Percentiles rank a stretch among this genome's conserved stretches.
phyloP scores from a whole-genome alignment of 345 rosid species.

The Acer campestre region DNA sequence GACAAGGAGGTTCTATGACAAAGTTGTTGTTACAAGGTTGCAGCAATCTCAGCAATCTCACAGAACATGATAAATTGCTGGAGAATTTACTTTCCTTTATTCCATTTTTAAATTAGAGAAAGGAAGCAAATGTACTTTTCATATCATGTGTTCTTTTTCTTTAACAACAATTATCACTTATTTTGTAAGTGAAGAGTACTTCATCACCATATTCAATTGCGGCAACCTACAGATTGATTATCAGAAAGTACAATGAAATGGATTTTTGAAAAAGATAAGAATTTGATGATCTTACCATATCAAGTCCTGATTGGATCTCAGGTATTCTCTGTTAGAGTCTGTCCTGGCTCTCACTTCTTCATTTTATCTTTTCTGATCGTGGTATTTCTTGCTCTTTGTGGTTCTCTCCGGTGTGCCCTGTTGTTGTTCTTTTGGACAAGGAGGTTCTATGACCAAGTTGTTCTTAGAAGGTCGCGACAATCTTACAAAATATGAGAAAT shows the following conservation, averaged over 20 bases:
- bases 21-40: slow-evolving; percentile 50
- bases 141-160: too few species aligned
- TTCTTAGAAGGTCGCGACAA: slow-evolving; percentile 30
- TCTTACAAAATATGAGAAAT: not conserved
- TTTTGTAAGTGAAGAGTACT: too few species aligned
- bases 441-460: slow-evolving; percentile 35
- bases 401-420: slow-evolving; percentile 41
- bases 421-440: slow-evolving; percentile 42
- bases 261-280: too few species aligned
- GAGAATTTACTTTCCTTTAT: too few species aligned
- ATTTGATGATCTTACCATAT: too few species aligned
- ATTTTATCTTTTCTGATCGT: slow-evolving; percentile 47
- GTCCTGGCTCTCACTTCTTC: slow-evolving; percentile 50
- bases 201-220: too few species aligned
- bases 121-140: too few species aligned
- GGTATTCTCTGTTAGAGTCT: slow-evolving; percentile 51
- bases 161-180: too few species aligned
- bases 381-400: slow-evolving; percentile 42
- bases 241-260: too few species aligned
- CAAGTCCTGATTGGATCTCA: too few species aligned
- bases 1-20: slow-evolving; percentile 62
- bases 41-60: slow-evolving; percentile 28
- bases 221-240: too few species aligned
- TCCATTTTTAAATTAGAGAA: too few species aligned
- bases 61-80: not conserved